Evolutionary conservation across 352 stramenopile genomes (phyloP), one percentile per base, ranked within the genome.

Genomic region (Phytophthora palmivora): DNA sequence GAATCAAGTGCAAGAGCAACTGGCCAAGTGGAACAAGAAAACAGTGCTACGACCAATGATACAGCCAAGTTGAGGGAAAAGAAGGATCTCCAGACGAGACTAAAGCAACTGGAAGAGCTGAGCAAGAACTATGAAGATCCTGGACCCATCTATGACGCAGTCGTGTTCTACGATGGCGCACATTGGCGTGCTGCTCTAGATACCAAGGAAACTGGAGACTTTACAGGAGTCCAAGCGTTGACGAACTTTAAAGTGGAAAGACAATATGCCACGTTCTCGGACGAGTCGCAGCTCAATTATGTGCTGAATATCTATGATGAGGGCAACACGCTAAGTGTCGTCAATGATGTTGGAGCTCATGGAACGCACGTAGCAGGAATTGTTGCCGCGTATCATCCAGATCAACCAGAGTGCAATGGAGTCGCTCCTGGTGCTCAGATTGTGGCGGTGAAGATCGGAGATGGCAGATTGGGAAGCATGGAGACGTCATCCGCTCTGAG

Each of bases 291-390:
- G 65, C 87, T 98, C 43, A 98, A 98, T 69, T 98, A 97, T 70
- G 88, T 79, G 48, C 76, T 99, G 59, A 97, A 99, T 62, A 87
- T 99, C 43, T 99, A 98, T 59, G 87, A 98, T 39, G 82, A 98
- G 1, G 95, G 92, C 46, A 89, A 92, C 30, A 88, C 95, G 34
- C 69, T 98, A 28, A 98, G 82, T 72, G 89, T 99, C 50, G 95
- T 98, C 28, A 88, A 83, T 18, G 95, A 98, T 63, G 88, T 94
- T 0, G 94, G 94, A 14, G 81, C 94, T 0, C 97, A 99, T 72
- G 97, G 96, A 14, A 98, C 95, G 12, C 97, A 99, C 70, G 96
- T 99, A 42, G 95, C 95, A 0, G 91, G 88, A 6, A 99, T 99
- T 72, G 85, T 97, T 2, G 95, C 91, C 0, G 94, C 88, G n/a